Conservation (phyloP, 805 yeast genomes). For the Ogataea nitratoaversa region DNA sequence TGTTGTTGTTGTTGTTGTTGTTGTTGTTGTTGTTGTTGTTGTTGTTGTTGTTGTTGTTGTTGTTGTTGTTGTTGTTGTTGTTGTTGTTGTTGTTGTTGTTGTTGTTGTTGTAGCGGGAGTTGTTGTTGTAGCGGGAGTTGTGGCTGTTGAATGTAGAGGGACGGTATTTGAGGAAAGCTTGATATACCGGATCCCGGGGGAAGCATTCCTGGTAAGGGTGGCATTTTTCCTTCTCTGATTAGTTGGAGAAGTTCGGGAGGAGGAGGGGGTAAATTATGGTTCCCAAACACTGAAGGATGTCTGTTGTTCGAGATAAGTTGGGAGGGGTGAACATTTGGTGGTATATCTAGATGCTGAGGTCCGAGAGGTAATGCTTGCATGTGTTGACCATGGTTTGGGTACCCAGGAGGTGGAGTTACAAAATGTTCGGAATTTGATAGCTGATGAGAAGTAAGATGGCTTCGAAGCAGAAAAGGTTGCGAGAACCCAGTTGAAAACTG, state of each 20-base stretch:
- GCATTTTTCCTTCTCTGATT: conserved; percentile 26
- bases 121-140: conserved; percentile 3
- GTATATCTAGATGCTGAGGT: conserved; percentile 1
- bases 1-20: no score
- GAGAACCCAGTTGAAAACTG: background rate
- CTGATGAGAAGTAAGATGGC: no score
- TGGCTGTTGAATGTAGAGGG: background rate
- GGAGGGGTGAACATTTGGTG: background rate
- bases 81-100: background rate
- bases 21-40: no score
- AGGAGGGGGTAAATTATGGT: conserved; percentile 22
- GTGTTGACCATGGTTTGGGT: conserved; percentile 3
- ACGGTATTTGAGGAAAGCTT: conserved; percentile 3
- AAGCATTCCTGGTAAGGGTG: conserved; percentile 26
- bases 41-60: no score
- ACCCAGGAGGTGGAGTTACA: background rate
- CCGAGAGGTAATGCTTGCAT: conserved; percentile 6
- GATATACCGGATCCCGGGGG: conserved; percentile 1
- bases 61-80: no score
- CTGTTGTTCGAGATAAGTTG: background rate
- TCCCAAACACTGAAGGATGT: conserved; percentile 5
- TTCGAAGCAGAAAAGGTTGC: background rate
- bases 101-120: conserved; percentile 4
- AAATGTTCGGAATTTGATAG: background rate
- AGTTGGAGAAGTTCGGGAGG: conserved; percentile 27